Evolutionary conservation across 106 monocot species (phyloP).

Genomic region (Dendrobium catenatum): DNA sequence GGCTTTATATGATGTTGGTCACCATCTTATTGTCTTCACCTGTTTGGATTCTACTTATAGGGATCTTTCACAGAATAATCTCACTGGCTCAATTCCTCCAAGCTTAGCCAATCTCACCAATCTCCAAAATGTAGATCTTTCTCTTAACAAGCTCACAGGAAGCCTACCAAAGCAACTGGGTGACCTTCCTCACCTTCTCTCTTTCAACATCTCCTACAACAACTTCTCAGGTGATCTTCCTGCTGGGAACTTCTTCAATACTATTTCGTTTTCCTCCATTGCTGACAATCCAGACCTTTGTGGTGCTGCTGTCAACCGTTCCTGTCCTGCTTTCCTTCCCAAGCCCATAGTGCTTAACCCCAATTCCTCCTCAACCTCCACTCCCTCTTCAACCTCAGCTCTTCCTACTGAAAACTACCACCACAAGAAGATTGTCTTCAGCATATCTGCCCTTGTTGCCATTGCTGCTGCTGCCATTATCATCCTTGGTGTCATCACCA

Average conservation of each 20-base stretch:
- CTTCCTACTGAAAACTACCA: slow-evolving; percentile 17
- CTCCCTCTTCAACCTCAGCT: not conserved
- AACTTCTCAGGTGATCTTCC: slow-evolving; percentile 63
- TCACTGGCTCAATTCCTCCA: slow-evolving; percentile 53
- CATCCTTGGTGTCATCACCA: slow-evolving; percentile 53
- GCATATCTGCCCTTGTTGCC: slow-evolving; percentile 81
- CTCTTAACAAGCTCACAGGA: slow-evolving; percentile 58
- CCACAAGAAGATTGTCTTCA: slow-evolving; percentile 74
- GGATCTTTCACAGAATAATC: slow-evolving; percentile 57
- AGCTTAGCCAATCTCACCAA: slow-evolving; percentile 51
- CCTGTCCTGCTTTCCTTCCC: slow-evolving; percentile 42
- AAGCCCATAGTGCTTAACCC: slow-evolving; percentile 69
- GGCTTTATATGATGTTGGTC: not conserved
- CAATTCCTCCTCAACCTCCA: slow-evolving; percentile 27
- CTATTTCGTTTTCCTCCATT: slow-evolving; percentile 52
- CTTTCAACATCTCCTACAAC: slow-evolving; percentile 80
- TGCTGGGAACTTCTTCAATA: slow-evolving; percentile 65
- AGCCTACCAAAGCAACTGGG: slow-evolving; percentile 60
- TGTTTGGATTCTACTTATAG: slow-evolving; percentile 37
- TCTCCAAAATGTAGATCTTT: slow-evolving; percentile 54
- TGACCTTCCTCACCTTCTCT: slow-evolving; percentile 47
- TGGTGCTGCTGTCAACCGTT: slow-evolving; percentile 31
- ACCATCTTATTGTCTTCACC: slow-evolving; percentile 1
- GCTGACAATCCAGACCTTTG: slow-evolving; percentile 55
- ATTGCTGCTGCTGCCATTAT: slow-evolving; percentile 74